Evolutionary conservation across 192 early-diverging fungal genomes (phyloP).

Genomic region (Backusella tarrabulga): DNA sequence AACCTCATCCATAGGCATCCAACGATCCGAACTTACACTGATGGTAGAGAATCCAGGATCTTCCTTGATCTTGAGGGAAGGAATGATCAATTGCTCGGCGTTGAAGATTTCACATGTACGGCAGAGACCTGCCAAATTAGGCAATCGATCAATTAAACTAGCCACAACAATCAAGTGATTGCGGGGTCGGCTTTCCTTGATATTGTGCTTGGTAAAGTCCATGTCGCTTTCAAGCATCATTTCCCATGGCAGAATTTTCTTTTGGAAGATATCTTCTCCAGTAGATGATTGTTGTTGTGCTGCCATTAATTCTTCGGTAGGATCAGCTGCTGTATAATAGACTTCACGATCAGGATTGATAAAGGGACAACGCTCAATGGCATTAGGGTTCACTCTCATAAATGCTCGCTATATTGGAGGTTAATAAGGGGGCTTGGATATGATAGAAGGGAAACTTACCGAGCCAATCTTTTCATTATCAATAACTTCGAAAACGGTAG

Average conservation of each 20-base stretch:
- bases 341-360: slow-evolving; percentile 11
- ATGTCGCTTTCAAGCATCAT: slow-evolving; percentile 49
- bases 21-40: slow-evolving; percentile 58
- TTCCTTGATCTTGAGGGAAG: slow-evolving; percentile 37
- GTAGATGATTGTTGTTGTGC: background rate
- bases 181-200: slow-evolving; percentile 31
- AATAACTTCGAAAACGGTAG: slow-evolving; percentile 36
- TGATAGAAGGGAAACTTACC: slow-evolving; percentile 18
- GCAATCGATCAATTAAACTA: slow-evolving; percentile 48
- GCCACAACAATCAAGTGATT: slow-evolving; percentile 60
- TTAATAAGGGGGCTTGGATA: background rate
- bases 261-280: slow-evolving; percentile 42
- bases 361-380: slow-evolving; percentile 15
- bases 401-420: slow-evolving; percentile 23
- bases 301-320: slow-evolving; percentile 12
- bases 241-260: slow-evolving; percentile 66
- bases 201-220: slow-evolving; percentile 41
- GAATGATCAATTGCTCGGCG: slow-evolving; percentile 46
- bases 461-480: slow-evolving; percentile 52
- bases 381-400: slow-evolving; percentile 19
- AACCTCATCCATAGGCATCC: slow-evolving; percentile 60
- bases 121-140: slow-evolving; percentile 57
- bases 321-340: slow-evolving; percentile 28
- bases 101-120: slow-evolving; percentile 67
- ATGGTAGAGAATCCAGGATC: slow-evolving; percentile 48